Conservation (phyloP, 352 stramenopile genomes). For the Phytophthora agathidicida region DNA sequence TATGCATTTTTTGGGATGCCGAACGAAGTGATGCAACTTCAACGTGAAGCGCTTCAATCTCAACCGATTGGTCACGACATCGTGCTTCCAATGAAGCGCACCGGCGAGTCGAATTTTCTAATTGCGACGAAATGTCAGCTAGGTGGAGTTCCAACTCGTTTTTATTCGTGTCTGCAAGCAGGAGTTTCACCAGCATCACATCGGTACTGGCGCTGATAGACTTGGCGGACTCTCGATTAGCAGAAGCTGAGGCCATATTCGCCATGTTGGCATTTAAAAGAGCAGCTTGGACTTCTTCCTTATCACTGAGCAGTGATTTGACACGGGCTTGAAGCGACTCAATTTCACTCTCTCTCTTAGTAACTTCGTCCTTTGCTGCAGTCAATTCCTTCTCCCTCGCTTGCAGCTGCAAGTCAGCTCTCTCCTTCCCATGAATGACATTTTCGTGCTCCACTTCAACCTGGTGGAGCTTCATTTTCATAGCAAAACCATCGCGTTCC, state of each 20-base stretch:
- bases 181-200: slow-evolving; percentile 68
- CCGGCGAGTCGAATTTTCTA: slow-evolving; percentile 51
- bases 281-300: slow-evolving; percentile 43
- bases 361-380: slow-evolving; percentile 31
- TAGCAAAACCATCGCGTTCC: slow-evolving; percentile 38
- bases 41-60: slow-evolving; percentile 59
- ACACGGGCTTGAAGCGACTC: slow-evolving; percentile 39
- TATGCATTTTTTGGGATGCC: slow-evolving; percentile 52
- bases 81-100: slow-evolving; percentile 43
- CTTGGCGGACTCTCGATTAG: slow-evolving; percentile 12
- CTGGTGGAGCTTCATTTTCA: slow-evolving; percentile 51
- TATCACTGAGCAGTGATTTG: slow-evolving; percentile 42
- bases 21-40: slow-evolving; percentile 58
- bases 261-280: slow-evolving; percentile 39
- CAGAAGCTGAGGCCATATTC: slow-evolving; percentile 19
- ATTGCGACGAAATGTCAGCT: slow-evolving; percentile 50
- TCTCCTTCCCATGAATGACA: slow-evolving; percentile 31
- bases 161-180: slow-evolving; percentile 60
- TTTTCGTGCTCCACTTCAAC: slow-evolving; percentile 29
- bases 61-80: slow-evolving; percentile 56
- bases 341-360: slow-evolving; percentile 22
- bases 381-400: slow-evolving; percentile 38
- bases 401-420: slow-evolving; percentile 37
- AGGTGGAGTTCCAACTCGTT: slow-evolving; percentile 59
- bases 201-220: slow-evolving; percentile 30